These are phyloP conservation scores for Lophiostoma macrostomum DNA, from an alignment of 495 filamentous ascomycete genomes.

Conservation along the genomic window DNA sequence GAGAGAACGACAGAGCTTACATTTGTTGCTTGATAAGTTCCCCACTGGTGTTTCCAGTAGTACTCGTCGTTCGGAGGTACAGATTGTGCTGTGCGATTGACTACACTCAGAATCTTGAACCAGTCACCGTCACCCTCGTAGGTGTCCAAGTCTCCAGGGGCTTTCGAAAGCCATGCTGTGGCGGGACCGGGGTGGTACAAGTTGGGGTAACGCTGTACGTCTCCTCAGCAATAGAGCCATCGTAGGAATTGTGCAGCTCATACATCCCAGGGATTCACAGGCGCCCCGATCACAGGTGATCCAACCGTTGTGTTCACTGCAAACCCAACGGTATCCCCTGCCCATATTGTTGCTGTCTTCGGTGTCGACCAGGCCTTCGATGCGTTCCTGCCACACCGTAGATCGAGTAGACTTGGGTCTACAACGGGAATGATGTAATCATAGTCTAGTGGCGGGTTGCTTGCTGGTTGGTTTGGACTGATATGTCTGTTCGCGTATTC, in stretches of 20 bases:
- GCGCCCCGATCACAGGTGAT: constrained; percentile 6
- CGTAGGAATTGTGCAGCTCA: neutral
- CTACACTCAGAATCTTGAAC: constrained; percentile 20
- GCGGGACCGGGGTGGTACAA: constrained; percentile 11
- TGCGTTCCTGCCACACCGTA: constrained; percentile 23
- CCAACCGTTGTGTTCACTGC: constrained; percentile 22
- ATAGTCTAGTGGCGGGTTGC: constrained; percentile 8
- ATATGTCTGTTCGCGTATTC: constrained; percentile 4
- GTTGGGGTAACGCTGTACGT: constrained; percentile 7
- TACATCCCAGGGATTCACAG: constrained; percentile 18
- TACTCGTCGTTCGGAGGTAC: constrained; percentile 15
- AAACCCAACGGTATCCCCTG: constrained; percentile 16
- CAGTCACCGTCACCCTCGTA: constrained; percentile 19
- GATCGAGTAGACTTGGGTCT: constrained; percentile 6
- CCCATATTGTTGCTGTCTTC: constrained; percentile 10
- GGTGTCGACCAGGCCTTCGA: constrained; percentile 16
- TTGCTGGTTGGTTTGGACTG: constrained; percentile 9
- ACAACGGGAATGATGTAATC: constrained; percentile 20
- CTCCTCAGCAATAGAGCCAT: too few species aligned
- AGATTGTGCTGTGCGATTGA: constrained; percentile 3
- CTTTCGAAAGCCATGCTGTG: constrained; percentile 16
- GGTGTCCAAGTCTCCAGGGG: constrained; percentile 2
- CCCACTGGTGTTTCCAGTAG: constrained; percentile 19
- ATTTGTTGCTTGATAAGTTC: constrained; percentile 17
- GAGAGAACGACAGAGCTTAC: neutral